These are phyloP conservation scores for Actinidia chinensis DNA, from an alignment of 179 eudicot genomes.

Conservation along the genomic window DNA sequence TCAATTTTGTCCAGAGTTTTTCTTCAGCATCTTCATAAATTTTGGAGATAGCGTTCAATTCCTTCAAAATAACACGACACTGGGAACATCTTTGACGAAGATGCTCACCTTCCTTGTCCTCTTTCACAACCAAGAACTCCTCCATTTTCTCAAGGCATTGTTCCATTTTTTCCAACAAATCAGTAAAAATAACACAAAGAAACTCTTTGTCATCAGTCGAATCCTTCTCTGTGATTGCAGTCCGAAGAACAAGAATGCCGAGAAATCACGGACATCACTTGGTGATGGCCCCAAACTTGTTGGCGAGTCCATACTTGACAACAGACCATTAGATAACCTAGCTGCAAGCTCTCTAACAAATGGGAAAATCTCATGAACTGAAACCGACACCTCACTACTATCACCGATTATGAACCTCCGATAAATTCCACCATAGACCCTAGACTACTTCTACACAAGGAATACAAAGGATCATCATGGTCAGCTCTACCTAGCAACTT, in stretches of 20 bases:
- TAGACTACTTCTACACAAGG: constrained; percentile 56
- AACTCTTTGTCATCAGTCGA: constrained; percentile 32
- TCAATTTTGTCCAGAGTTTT: constrained; percentile 51
- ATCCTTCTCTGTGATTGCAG: constrained; percentile 24
- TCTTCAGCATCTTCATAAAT: constrained; percentile 46
- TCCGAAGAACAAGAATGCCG: constrained; percentile 50
- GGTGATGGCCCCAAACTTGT: constrained; percentile 24
- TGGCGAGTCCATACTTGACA: constrained; percentile 21
- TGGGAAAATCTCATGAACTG: constrained; percentile 46
- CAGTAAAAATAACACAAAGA: constrained; percentile 38
- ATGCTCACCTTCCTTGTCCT: constrained; percentile 29
- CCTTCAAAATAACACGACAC: constrained; percentile 69
- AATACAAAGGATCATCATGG: constrained; percentile 45
- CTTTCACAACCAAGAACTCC: constrained; percentile 22
- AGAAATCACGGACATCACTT: constrained; percentile 55
- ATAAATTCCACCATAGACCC: constrained; percentile 49
- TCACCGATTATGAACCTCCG: neutral
- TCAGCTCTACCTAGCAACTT: constrained; percentile 42
- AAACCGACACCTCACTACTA: constrained; percentile 13
- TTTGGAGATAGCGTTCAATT: constrained; percentile 47
- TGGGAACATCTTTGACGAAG: constrained; percentile 40
- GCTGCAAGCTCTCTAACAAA: constrained; percentile 56
- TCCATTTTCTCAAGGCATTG: constrained; percentile 52
- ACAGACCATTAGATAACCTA: constrained; percentile 38
- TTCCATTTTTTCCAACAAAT: constrained; percentile 42